Evolutionary conservation across 2,329 filamentous ascomycete genomes (phyloP), one percentile per base, ranked within the genome.

Genomic region (Claviceps monticola): DNA sequence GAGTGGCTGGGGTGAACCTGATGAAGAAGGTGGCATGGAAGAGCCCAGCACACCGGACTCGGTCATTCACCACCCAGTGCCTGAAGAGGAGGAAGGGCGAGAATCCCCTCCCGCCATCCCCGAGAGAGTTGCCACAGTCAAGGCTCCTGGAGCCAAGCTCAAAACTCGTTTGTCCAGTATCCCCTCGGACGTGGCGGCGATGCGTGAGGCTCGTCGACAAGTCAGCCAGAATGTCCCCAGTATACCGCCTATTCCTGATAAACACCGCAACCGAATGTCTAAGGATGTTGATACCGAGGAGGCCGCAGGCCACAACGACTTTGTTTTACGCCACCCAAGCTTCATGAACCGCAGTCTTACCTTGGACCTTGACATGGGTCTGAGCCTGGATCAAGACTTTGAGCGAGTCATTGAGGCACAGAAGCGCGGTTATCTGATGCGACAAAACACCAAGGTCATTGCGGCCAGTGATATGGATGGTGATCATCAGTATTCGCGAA

Each of bases 401-500:
- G 89, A 97, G 62, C 81, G 91, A 55, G 87, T 97, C 52, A 94
- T 97, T 61, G 89, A 96, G 71, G 79, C 84, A 65, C 90, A 96
- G 85, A 97, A 97, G 89, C 90, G 94, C 73, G 93, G 93, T 52
- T 98, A 98, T 64, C 76, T 97, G 46, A 98, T 97, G 91, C 83
- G 93, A 62, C 91, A 98, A 62, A 98, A 97, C 69, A 97, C 91
- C 3, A 97, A 97, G 68, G 79, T 98, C 51, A 88, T 98, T 49
- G 82, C 95, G 48, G 93, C 93, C n/a, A 95, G 84, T 64, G 84
- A 88, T 66, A 84, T 85, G 57, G 75, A 84, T 56, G 69, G 73
- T 36, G 73, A 84, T 65, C 63, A 84, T 65, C 63, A 82, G 68
- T 57, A 69, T 57, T 67, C 72, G 66, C 66, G 74, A 23, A 74